Evolutionary conservation across 2,329 filamentous ascomycete genomes (phyloP), one percentile per base, ranked within the genome.

Genomic region (Verticillium nubilum): DNA sequence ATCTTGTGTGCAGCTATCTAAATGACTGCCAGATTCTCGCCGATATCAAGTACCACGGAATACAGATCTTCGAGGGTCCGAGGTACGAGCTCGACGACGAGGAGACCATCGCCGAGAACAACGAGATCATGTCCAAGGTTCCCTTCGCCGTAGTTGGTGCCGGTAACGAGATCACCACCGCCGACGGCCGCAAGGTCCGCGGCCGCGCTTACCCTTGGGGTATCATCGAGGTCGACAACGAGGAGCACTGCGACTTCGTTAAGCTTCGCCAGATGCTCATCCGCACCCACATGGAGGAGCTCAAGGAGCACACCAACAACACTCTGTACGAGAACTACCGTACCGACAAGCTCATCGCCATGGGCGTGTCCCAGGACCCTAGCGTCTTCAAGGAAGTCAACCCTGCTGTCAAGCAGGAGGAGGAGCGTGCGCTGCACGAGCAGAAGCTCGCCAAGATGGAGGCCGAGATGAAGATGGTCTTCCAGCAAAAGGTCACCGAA

Each of bases 371-470:
- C 66, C 95, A 99, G 77, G 95, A 99, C 80, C 93, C 93, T 68
- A 97, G 91, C 75, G 95, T 99, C 69, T 99, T 99, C 91, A 99
- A 99, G 87, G 95, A 99, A 87, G 92, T 99, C 84, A 99, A 99
- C 86, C 95, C 95, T 64, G 94, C 95, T 54, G 95, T 98, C 79
- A 99, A 99, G 89, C 95, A 99, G 80, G 95, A 99, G 77, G 95
- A 99, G 81, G 95, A 99, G 84, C 92, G 95, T 71, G 89, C 91
- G 65, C 84, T 99, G 68, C 95, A 99, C 85, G 95, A 99, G 81
- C 93, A 97, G 85, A 99, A 99, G 85, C 91, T 99, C 69, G 92
- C 94, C 77, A 99, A 99, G 91, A 99, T 99, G 95, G 95, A 99
- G 79, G 88, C 92, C 72, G 95, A 99, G 79, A 99, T 99, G 95